phyloP scores from a whole-genome alignment of 306 rosid species.

The Leucaena leucocephala region DNA sequence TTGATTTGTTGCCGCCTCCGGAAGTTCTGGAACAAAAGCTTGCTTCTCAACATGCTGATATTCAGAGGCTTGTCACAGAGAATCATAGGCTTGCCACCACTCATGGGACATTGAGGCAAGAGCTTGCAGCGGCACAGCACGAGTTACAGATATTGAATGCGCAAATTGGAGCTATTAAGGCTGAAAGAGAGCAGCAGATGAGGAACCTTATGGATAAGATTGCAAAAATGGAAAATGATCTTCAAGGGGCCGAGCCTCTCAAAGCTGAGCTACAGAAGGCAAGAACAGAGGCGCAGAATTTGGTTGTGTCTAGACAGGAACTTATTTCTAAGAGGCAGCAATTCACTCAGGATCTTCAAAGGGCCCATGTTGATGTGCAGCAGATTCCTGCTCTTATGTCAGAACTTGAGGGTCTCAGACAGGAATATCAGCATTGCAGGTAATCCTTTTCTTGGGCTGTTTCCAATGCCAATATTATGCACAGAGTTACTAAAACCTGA shows the following conservation, averaged over 20 bases:
- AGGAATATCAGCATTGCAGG: conserved; percentile 96
- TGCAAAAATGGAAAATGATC: conserved; percentile 76
- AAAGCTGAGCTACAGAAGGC: conserved; percentile 79
- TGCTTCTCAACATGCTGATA: conserved; percentile 85
- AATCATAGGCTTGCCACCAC: conserved; percentile 88
- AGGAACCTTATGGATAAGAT: conserved; percentile 62
- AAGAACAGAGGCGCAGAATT: conserved; percentile 68
- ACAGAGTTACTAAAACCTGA: background rate
- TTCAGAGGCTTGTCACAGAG: conserved; percentile 78
- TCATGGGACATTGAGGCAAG: conserved; percentile 78
- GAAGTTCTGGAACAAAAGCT: conserved; percentile 92
- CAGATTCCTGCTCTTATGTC: conserved; percentile 74
- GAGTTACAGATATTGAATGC: conserved; percentile 82
- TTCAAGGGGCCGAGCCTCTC: conserved; percentile 59
- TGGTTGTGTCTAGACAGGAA: conserved; percentile 74
- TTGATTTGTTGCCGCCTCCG: conserved; percentile 74
- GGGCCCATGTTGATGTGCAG: conserved; percentile 75
- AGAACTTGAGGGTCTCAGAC: conserved; percentile 78
- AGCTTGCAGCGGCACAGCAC: conserved; percentile 84
- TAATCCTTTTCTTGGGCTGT: conserved; percentile 27
- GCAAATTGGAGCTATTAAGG: conserved; percentile 69
- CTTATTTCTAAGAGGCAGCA: conserved; percentile 71
- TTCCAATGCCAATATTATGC: background rate
- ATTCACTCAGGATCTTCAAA: conserved; percentile 75
- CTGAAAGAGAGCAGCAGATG: conserved; percentile 82